Conservation (phyloP, 768 basidiomycete species). For the Termitomyces heimii region DNA sequence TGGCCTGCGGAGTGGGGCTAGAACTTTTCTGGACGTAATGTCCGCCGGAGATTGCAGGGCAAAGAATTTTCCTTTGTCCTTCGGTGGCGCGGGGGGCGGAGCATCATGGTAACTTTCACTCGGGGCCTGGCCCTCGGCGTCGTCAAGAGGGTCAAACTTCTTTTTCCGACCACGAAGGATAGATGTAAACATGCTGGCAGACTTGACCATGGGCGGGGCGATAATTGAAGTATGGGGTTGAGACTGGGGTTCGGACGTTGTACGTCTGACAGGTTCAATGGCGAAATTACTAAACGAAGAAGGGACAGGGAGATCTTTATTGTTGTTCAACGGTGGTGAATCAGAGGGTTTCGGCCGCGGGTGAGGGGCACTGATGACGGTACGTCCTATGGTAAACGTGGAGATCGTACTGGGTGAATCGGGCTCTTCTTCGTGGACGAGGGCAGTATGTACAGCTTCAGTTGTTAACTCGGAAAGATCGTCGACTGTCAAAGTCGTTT, state of each 20-base stretch:
- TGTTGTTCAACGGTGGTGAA: slow-evolving; percentile 9
- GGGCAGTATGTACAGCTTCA: slow-evolving; percentile 30
- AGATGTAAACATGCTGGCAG: slow-evolving; percentile 24
- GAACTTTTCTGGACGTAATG: slow-evolving; percentile 13
- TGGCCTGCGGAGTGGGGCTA: slow-evolving; percentile 10
- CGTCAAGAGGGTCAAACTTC: slow-evolving; percentile 19
- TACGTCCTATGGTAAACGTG: slow-evolving; percentile 11
- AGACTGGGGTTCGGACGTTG: slow-evolving; percentile 27
- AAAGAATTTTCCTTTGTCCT: slow-evolving; percentile 28
- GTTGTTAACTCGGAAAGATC: slow-evolving; percentile 37
- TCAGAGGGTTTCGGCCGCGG: background rate
- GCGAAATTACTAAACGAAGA: slow-evolving; percentile 11
- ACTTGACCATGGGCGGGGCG: slow-evolving; percentile 20
- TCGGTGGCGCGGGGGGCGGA: slow-evolving; percentile 45
- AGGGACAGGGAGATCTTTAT: slow-evolving; percentile 15
- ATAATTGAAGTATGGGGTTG: slow-evolving; percentile 13
- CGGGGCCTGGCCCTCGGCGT: slow-evolving; percentile 8
- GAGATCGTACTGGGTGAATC: slow-evolving; percentile 14
- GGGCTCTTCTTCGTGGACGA: slow-evolving; percentile 20
- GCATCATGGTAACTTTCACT: slow-evolving; percentile 21
- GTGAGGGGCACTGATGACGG: background rate
- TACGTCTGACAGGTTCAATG: slow-evolving; percentile 22
- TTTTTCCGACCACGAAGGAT: slow-evolving; percentile 38
- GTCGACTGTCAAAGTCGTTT: slow-evolving; percentile 41
- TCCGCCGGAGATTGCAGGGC: slow-evolving; percentile 5